phyloP scores from a whole-genome alignment of 345 rosid species.

The Gossypium ekmanianum region DNA sequence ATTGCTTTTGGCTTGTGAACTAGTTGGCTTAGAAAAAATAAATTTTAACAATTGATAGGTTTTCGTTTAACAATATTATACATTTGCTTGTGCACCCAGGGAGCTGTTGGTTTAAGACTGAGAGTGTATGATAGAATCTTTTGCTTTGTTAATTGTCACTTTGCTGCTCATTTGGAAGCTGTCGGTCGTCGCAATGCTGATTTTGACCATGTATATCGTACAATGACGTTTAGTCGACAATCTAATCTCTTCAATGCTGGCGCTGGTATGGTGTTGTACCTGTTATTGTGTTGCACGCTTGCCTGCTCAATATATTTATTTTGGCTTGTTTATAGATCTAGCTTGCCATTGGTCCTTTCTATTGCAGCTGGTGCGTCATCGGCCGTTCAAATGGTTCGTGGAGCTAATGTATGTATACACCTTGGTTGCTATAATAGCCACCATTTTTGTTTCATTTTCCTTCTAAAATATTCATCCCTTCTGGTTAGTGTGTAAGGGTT shows the following conservation, averaged over 20 bases:
- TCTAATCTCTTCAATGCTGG: conserved; percentile 44
- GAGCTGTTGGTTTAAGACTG: conserved; percentile 78
- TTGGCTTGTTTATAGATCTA: conserved; percentile 69
- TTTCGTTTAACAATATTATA: not conserved
- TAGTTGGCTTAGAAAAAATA: not conserved
- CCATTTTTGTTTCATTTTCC: conserved; percentile 19
- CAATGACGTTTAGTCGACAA: conserved; percentile 56
- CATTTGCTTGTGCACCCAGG: conserved; percentile 38
- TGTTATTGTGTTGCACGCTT: conserved; percentile 56
- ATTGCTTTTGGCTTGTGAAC: not conserved
- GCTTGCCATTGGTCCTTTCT: conserved; percentile 73
- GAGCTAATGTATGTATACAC: conserved; percentile 48
- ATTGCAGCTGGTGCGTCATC: conserved; percentile 75
- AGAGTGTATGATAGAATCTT: conserved; percentile 67
- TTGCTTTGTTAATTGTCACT: conserved; percentile 83
- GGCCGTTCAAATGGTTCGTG: conserved; percentile 54
- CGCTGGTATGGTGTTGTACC: conserved; percentile 66
- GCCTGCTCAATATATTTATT: conserved; percentile 56
- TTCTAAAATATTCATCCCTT: conserved; percentile 2
- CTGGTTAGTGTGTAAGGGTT: conserved; percentile 9
- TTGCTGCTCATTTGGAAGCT: conserved; percentile 86
- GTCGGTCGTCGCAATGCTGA: conserved; percentile 72
- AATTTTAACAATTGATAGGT: not conserved
- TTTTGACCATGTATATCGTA: conserved; percentile 71
- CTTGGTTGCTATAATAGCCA: conserved; percentile 6